These are phyloP conservation scores for Suhomyces terraborum DNA, from an alignment of 1,139 yeast species.

Conservation along the genomic window DNA sequence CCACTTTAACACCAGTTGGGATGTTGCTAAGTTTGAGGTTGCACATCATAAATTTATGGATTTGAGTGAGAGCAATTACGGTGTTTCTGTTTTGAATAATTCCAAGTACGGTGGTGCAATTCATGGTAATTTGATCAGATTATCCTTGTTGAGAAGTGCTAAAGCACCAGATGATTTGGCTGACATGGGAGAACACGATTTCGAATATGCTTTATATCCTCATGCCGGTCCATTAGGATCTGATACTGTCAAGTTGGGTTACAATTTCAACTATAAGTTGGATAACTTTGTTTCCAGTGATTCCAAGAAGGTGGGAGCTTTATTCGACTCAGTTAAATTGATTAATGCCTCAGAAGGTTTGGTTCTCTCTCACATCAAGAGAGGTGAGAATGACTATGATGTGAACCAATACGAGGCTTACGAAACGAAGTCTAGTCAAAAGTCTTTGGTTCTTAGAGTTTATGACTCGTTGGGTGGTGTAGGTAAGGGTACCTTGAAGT, in stretches of 20 bases:
- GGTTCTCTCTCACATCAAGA: slow-evolving; percentile 74
- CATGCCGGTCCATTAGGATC: slow-evolving; percentile 67
- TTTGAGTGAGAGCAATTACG: slow-evolving; percentile 80
- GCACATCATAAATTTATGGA: slow-evolving; percentile 95
- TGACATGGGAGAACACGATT: slow-evolving; percentile 86
- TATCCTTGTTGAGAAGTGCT: slow-evolving; percentile 80
- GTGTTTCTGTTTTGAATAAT: slow-evolving; percentile 84
- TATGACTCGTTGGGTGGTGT: slow-evolving; percentile 87
- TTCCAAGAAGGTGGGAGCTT: slow-evolving; percentile 22
- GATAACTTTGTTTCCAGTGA: slow-evolving; percentile 22
- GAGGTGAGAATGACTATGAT: slow-evolving; percentile 82
- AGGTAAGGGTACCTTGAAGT: slow-evolving; percentile 53
- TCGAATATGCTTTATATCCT: slow-evolving; percentile 83
- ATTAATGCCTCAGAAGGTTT: slow-evolving; percentile 63
- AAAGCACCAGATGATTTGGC: slow-evolving; percentile 92
- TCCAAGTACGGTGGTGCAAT: slow-evolving; percentile 89
- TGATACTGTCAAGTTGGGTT: slow-evolving; percentile 71
- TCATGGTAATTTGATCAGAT: slow-evolving; percentile 85
- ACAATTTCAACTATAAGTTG: slow-evolving; percentile 72
- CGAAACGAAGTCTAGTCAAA: slow-evolving; percentile 28
- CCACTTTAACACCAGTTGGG: slow-evolving; percentile 94
- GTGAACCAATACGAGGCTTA: slow-evolving; percentile 35
- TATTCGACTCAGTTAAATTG: slow-evolving; percentile 28
- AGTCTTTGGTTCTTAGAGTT: slow-evolving; percentile 67
- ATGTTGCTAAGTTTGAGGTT: slow-evolving; percentile 93